A percentile compares a stretch with the other conserved stretches of the same genome.
Conservation (phyloP, 2,329 filamentous ascomycete genomes). For the Talaromyces sp. region DNA sequence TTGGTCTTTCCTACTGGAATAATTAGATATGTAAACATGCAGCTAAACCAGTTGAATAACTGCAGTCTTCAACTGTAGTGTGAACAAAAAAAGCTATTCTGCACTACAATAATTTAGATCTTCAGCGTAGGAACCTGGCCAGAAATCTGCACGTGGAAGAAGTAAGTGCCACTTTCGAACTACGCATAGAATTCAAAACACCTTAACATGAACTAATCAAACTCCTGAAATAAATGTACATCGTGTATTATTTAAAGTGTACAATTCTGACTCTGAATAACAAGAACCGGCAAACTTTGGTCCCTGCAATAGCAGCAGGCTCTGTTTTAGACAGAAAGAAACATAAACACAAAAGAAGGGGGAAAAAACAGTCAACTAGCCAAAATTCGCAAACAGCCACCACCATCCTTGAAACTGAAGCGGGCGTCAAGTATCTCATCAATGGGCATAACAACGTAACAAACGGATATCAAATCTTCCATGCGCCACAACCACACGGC, state of each 20-base stretch:
- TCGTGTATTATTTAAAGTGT: not conserved
- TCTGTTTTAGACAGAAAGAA: not conserved
- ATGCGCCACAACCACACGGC: not conserved
- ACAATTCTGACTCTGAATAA: not conserved
- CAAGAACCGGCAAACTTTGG: not conserved
- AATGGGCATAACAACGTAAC: not conserved
- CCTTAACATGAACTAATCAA: not conserved
- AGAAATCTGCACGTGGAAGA: not conserved
- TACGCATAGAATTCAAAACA: not conserved
- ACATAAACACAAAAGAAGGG: not conserved
- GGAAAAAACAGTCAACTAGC: not conserved
- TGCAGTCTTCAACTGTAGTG: no score
- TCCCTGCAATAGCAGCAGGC: not conserved
- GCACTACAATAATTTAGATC: no score
- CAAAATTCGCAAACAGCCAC: not conserved
- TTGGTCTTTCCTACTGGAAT: not conserved
- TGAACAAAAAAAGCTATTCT: no score
- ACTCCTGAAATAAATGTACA: not conserved
- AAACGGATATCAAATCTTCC: not conserved
- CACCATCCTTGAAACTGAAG: not conserved
- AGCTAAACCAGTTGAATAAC: no score
- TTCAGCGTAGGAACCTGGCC: no score
- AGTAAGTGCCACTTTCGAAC: not conserved
- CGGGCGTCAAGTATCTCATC: not conserved
- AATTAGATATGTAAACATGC: not conserved